Conservation (phyloP, 441 rosid genomes). For the Eruca vesicaria region DNA sequence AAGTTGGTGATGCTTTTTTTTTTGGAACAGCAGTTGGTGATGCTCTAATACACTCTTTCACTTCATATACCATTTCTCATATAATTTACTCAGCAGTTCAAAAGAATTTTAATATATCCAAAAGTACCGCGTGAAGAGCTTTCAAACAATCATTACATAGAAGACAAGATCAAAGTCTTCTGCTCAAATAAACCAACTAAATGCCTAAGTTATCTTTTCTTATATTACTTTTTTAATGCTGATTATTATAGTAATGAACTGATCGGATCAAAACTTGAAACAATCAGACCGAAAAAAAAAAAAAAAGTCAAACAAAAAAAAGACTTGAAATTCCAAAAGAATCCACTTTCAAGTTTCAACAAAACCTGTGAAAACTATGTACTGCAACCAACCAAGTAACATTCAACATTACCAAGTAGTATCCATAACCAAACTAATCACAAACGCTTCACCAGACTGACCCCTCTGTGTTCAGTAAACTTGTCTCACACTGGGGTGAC, state of each 20-base stretch:
- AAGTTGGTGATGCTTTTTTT: no score
- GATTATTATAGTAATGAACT: not conserved
- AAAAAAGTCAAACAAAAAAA: not conserved
- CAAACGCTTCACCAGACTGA: not conserved
- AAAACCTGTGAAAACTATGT: slow-evolving; percentile 18
- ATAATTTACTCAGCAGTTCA: not conserved
- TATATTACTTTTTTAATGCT: not conserved
- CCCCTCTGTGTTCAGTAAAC: not conserved
- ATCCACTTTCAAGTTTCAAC: slow-evolving; percentile 6
- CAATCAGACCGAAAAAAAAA: not conserved
- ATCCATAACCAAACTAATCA: no score
- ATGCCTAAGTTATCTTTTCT: not conserved
- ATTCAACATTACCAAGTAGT: not conserved
- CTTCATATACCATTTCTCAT: not conserved
- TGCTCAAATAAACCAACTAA: not conserved
- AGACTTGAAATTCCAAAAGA: not conserved
- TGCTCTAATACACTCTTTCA: no score
- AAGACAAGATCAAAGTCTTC: slow-evolving; percentile 11
- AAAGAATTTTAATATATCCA: not conserved
- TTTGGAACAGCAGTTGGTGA: no score
- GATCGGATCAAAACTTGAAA: not conserved
- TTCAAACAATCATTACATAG: not conserved
- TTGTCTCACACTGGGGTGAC: not conserved
- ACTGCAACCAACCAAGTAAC: slow-evolving; percentile 15
- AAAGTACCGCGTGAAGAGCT: not conserved